These are phyloP conservation scores for Xerophyta viscosa DNA, from an alignment of 106 monocot genomes.

Conservation along the genomic window DNA sequence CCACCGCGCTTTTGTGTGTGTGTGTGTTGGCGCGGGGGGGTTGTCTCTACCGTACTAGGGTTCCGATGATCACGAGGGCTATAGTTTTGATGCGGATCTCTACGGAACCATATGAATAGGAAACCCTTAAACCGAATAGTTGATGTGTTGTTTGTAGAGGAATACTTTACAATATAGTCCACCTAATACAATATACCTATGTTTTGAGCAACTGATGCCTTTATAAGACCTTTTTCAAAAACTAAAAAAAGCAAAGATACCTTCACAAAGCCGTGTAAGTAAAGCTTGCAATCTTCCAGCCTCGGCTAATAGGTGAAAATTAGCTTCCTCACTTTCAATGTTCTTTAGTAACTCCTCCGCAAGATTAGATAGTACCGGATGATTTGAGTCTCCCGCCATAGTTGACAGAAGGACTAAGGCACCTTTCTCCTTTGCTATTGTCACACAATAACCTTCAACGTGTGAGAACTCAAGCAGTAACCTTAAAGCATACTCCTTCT, in stretches of 20 bases:
- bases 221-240: too few relatives aligned
- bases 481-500: constrained; percentile 38
- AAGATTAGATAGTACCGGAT: constrained; percentile 32
- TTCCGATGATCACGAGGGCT: too few relatives aligned
- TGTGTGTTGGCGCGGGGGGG: too few relatives aligned
- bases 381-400: constrained; percentile 25
- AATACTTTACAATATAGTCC: too few relatives aligned
- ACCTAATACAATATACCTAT: too few relatives aligned
- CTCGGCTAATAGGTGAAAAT: constrained; percentile 27
- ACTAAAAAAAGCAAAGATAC: constrained; percentile 6
- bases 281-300: constrained; percentile 49
- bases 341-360: constrained; percentile 38
- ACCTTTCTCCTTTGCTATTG: constrained; percentile 39
- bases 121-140: too few relatives aligned
- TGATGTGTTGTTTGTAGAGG: too few relatives aligned
- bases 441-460: constrained; percentile 29
- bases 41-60: too few relatives aligned
- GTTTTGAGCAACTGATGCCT: too few relatives aligned
- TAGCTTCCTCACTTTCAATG: constrained; percentile 34
- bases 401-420: constrained; percentile 43
- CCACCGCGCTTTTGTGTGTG: too few relatives aligned
- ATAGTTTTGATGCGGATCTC: too few relatives aligned
- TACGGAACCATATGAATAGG: too few relatives aligned
- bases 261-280: constrained; percentile 21
- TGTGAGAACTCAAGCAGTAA: constrained; percentile 40